phyloP scores from a whole-genome alignment of 148 eudicot species.

The Persicaria maculosa region DNA sequence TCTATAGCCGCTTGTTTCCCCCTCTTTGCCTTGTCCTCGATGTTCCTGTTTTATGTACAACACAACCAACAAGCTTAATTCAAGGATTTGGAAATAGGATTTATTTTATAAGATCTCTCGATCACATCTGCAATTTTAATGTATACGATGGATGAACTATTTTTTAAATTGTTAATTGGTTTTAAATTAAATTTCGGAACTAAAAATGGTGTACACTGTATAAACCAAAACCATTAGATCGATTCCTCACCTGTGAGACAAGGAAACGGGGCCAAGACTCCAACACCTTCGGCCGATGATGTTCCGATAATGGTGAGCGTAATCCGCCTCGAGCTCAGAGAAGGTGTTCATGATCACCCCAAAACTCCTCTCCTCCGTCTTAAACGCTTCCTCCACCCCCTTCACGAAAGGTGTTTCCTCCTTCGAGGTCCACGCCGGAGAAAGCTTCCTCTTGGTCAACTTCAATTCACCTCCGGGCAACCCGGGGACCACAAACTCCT shows the following conservation, averaged over 20 bases:
- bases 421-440: slow-evolving; percentile 10
- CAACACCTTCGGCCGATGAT: slow-evolving; percentile 29
- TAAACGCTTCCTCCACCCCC: slow-evolving; percentile 17
- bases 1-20: slow-evolving; percentile 6
- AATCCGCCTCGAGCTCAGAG: slow-evolving; percentile 58
- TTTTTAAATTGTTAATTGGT: too few species aligned
- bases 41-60: not conserved
- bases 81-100: slow-evolving; percentile 15
- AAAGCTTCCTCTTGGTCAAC: slow-evolving; percentile 20
- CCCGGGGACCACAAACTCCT: slow-evolving; percentile 24
- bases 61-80: slow-evolving; percentile 37
- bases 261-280: slow-evolving; percentile 14
- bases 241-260: slow-evolving; percentile 23
- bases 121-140: slow-evolving; percentile 46
- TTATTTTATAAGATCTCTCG: slow-evolving; percentile 39
- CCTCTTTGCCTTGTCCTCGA: not conserved
- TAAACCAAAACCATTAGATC: too few species aligned
- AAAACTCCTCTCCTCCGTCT: slow-evolving; percentile 4
- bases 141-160: slow-evolving; percentile 20
- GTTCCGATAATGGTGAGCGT: slow-evolving; percentile 32
- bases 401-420: slow-evolving; percentile 2
- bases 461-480: slow-evolving; percentile 30
- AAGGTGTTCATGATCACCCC: slow-evolving; percentile 57
- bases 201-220: too few species aligned
- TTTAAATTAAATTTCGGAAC: not conserved